These are phyloP conservation scores for Chlorella sp. DNA, from an alignment of 139 green algal genomes.

Conservation along the genomic window DNA sequence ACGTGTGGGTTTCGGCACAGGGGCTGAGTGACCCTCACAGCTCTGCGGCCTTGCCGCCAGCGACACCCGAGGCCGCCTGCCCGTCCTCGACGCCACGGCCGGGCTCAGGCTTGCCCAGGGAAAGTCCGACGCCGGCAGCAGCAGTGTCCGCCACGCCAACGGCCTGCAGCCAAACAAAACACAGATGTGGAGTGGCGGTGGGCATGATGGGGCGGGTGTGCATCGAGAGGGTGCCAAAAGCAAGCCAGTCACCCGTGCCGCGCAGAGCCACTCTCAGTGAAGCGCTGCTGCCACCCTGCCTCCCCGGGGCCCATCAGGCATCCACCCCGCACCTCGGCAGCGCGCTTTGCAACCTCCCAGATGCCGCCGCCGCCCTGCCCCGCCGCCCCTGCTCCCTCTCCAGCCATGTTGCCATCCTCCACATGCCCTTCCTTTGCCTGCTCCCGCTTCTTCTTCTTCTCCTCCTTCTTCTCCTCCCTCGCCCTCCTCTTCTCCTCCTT, in stretches of 20 bases:
- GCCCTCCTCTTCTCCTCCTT: not conserved
- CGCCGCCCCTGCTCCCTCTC: too few species aligned
- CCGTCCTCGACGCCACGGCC: not conserved
- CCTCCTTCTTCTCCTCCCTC: not conserved
- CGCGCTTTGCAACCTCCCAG: not conserved
- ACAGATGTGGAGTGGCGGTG: too few species aligned
- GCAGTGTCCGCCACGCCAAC: not conserved
- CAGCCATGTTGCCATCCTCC: too few species aligned
- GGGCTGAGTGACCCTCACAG: not conserved
- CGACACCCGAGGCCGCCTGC: not conserved
- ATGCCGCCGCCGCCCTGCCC: not conserved
- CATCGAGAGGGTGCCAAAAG: not conserved
- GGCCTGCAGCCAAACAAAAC: not conserved
- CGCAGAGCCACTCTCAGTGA: not conserved
- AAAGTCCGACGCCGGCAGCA: slow-evolving; percentile 5
- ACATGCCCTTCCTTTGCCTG: too few species aligned
- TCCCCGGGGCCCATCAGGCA: not conserved
- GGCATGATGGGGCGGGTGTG: not conserved
- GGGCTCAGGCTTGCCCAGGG: not conserved
- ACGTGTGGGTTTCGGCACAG: not conserved
- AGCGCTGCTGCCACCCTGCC: too few species aligned
- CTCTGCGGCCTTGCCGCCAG: not conserved
- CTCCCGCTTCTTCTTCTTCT: not conserved
- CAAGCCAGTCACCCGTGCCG: not conserved
- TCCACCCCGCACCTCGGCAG: too few species aligned